Conservation (phyloP, 345 rosid species). For the Punica granatum region DNA sequence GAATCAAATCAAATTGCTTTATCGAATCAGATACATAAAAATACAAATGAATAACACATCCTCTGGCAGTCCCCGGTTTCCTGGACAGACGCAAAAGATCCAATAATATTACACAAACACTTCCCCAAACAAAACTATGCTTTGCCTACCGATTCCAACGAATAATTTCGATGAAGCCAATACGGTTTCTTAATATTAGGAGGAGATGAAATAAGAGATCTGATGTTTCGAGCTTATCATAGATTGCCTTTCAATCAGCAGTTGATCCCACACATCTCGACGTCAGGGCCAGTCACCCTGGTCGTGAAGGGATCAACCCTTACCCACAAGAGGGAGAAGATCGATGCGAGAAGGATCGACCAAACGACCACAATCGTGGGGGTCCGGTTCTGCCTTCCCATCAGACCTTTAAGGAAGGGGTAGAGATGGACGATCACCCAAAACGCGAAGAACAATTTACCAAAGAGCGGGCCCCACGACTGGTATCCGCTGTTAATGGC, state of each 20-base stretch:
- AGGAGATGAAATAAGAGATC: neutral
- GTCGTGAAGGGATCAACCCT: conserved; percentile 79
- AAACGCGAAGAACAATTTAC: conserved; percentile 80
- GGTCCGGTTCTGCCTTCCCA: conserved; percentile 90
- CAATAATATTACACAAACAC: neutral
- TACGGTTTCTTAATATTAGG: neutral
- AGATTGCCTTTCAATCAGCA: conserved; percentile 26
- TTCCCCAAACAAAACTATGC: neutral
- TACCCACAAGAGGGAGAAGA: conserved; percentile 83
- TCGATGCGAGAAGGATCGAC: conserved; percentile 85
- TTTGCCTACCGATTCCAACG: neutral
- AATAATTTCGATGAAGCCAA: neutral
- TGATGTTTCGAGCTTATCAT: neutral
- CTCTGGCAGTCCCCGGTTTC: neutral
- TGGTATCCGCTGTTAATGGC: conserved; percentile 86
- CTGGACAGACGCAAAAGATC: neutral
- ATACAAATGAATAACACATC: neutral
- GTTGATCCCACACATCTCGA: conserved; percentile 72
- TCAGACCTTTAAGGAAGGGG: conserved; percentile 91
- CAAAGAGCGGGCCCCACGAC: conserved; percentile 89
- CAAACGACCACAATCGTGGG: conserved; percentile 92
- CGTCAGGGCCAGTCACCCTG: conserved; percentile 69
- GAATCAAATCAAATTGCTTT: neutral
- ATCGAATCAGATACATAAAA: neutral
- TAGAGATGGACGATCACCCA: conserved; percentile 91